Conservation (phyloP, 225 moss, liverwort and hornwort genomes). For the Bryum argenteum region DNA sequence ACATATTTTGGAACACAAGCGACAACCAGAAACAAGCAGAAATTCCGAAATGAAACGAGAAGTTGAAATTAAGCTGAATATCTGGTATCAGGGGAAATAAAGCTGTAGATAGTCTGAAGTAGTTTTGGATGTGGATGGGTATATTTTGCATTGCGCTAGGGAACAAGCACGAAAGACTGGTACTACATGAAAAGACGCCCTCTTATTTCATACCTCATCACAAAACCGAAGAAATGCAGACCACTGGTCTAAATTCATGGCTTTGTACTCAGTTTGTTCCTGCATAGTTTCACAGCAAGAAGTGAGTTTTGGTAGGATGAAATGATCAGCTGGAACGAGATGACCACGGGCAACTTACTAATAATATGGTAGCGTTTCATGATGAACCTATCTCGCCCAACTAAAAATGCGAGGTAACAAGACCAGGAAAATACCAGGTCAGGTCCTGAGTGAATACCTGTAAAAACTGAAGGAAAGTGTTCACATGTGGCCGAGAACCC, state of each 20-base stretch:
- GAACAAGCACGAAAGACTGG: not conserved
- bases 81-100: too few relatives aligned
- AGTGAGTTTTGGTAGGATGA: slow-evolving; percentile 8
- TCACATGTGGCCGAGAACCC: slow-evolving; percentile 71
- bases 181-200: not conserved
- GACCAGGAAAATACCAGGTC: not conserved
- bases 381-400: not conserved
- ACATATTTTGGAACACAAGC: too few relatives aligned
- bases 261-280: slow-evolving; percentile 98
- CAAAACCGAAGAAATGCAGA: slow-evolving; percentile 94
- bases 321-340: not conserved
- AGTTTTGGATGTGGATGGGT: too few relatives aligned
- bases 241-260: slow-evolving; percentile 99
- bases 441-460: slow-evolving; percentile 52
- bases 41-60: too few relatives aligned
- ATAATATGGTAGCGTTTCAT: not conserved
- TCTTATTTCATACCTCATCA: slow-evolving; percentile 71
- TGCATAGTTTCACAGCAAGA: slow-evolving; percentile 33
- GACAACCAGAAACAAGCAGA: too few relatives aligned
- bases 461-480: slow-evolving; percentile 73
- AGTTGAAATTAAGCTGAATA: too few relatives aligned
- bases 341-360: not conserved
- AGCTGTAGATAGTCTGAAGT: too few relatives aligned
- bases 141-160: too few relatives aligned
- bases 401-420: not conserved